Evolutionary conservation across 352 stramenopile genomes (phyloP), one percentile per base, ranked within the genome.

Genomic region (Phytophthora quininea): DNA sequence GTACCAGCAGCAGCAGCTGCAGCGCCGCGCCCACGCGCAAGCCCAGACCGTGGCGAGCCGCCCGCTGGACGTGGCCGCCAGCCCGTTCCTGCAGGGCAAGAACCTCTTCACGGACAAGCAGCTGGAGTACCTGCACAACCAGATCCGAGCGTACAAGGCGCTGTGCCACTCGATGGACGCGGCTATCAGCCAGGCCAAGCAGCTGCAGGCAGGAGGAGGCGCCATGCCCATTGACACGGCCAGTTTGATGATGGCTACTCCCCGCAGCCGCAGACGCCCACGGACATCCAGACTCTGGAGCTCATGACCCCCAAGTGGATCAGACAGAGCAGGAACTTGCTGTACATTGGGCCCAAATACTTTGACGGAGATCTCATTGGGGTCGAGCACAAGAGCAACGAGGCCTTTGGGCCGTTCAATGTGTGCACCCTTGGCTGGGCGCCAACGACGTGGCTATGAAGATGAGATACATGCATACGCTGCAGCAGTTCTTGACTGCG

Each of bases 161-260:
- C 74, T 96, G 27, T 94, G 86, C 45, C 86, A 92, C 67, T 90
- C 80, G 5, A 96, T 96, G 88, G 86, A 96, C 61, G 73, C 90
- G 40, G 69, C 82, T 4, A 63, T 91, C 27, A 45, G 69, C 1
- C 62, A 73, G 11, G 70, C 61, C 49, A 76, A 79, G 43, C 71
- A 74, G 31, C 54, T 69, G 24, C 35, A 19, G 32, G 49, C 37
- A 1, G 43, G 56, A 3, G 59, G 24, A 9, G 51, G 19, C 19
- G 19, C 19, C 19, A 24, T 59, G 15, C 32, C 53, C 19, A 24
- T 24, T 24, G 19, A 24, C 0, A 24, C 19, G 10, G 42, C 35
- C 1, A 58, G 46, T 7, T 29, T 51, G 35, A 59, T 56, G 24
- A 60, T 46, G 24, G 37, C 33, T 29, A 27, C 3, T 7, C 14